Evolutionary conservation across 2,329 filamentous ascomycete genomes (phyloP), one percentile per base, ranked within the genome.

Genomic region (Thielaviopsis euricoi): DNA sequence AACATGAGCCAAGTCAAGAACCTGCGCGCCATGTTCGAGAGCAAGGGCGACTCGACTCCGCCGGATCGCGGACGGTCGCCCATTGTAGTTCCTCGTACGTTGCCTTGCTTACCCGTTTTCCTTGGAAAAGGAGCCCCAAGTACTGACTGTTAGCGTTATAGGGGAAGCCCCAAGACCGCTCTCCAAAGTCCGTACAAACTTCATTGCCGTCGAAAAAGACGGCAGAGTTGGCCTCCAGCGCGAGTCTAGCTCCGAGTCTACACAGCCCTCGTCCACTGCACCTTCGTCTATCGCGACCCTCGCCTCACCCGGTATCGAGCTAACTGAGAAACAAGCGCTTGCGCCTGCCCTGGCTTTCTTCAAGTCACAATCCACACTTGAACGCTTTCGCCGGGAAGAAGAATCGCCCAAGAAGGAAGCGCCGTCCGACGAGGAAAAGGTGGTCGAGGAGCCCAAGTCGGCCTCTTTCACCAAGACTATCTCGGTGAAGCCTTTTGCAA

Each of bases 21-120:
- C 72, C 80, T 90, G 63, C 78, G 85, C 65, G 86, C 86, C 66
- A 88, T 87, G 78, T 89, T 89, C 69, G 86, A 90, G 75, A 81
- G 82, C 68, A 86, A 81, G 70, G 80, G 77, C 68, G 79, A 81
- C 64, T 74, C 75, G 59, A 83, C 79, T 64, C 78, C 82, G 63
- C 81, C 82, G 17, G 83, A 85, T 62, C 77, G 85, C 73, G 86
- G 85, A 61, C 77, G 85, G 69, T 85, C 83, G 59, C 84, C 84
- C 57, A 80, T 76, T 62, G 70, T 70, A 61, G 71, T 68, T 62
- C 70, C 71, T 61, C 68, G 76, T 79, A 71, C 46, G 60, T 50
- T 22, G 17, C 56, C 61, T 69, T 64, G 60, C 66, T 64, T 58
- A 52, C 64, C n/a, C n/a, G 63, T 59, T 69, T 33, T 10, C n/a